Base-by-base conservation (phyloP, 345 rosid species). In the Moricandia moricandioides region DNA sequence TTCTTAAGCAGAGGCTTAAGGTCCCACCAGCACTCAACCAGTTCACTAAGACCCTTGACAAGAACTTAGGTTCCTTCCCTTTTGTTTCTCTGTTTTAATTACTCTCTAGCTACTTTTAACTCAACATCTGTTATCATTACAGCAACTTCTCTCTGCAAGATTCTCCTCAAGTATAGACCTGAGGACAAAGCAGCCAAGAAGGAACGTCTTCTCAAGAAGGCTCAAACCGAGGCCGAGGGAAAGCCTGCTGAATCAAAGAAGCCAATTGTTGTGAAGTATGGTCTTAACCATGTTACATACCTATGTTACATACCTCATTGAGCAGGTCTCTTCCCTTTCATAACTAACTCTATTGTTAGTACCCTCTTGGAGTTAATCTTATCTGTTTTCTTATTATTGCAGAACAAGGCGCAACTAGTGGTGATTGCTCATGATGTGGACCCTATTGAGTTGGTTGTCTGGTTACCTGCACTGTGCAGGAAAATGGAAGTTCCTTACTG, bases 21-120 rank as follows among this genome's bases (percentile, higher is more conserved):
- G 91, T 91, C 30, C 93, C 96, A 30, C 96, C 93, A 13, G 85
- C 96, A 57, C 74, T 89, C 76, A 88, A 88, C 66, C 96, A 88
- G 82, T 91, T 89, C 75, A 91, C 96, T n/a, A 89, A 91, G 79
- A 85, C 93, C 16, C 88, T 89, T 11, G 96, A 91, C 83, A 91
- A 89, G 85, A 88, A 86, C 65, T 81, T 84, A 4, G 96, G 97
- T 89, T 30, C 12, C 18, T 29, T 17, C 12, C 65, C 64, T 64
- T 35, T 8, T 43, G 11, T 34, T 49, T 5, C 26, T 39, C 12
- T 12, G 13, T 55, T 14, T 5, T 29, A 1, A 35, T 63, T 17
- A 37, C 63, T 5, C 31, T 69, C 21, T 17, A 30, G 17, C 52
- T 69, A 9, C 0, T 62, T 43, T 29, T 5, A 54, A 21, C 24